phyloP scores from a whole-genome alignment of 768 basidiomycete species.

The Baorangia bicolor region DNA sequence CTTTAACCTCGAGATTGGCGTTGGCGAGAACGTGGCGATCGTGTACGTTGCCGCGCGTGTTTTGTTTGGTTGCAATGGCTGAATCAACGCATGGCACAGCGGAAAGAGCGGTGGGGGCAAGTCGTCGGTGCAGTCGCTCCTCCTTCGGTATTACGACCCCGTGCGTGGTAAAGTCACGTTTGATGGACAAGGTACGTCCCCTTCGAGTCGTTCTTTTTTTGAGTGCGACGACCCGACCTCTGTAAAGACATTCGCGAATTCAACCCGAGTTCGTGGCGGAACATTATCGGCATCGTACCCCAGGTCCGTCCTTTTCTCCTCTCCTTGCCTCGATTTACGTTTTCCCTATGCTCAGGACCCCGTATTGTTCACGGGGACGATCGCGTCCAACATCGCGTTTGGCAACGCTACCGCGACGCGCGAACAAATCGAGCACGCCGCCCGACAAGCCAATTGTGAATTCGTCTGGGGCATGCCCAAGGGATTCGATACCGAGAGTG shows the following conservation, averaged over 20 bases:
- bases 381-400: slow-evolving; percentile 93
- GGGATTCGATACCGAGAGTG: slow-evolving; percentile 91
- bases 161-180: slow-evolving; percentile 79
- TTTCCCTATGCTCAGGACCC: slow-evolving; percentile 69
- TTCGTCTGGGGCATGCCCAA: slow-evolving; percentile 94
- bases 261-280: slow-evolving; percentile 82
- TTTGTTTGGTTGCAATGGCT: neutral
- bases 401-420: slow-evolving; percentile 74
- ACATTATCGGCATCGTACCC: slow-evolving; percentile 89
- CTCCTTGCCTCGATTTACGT: neutral
- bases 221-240: neutral
- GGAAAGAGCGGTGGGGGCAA: slow-evolving; percentile 95
- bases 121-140: slow-evolving; percentile 84
- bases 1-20: slow-evolving; percentile 74
- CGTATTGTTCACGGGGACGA: slow-evolving; percentile 87
- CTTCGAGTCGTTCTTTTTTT: no score
- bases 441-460: slow-evolving; percentile 90
- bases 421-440: slow-evolving; percentile 84
- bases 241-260: slow-evolving; percentile 77
- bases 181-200: slow-evolving; percentile 71
- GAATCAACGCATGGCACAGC: slow-evolving; percentile 36
- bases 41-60: slow-evolving; percentile 58
- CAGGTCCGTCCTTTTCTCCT: slow-evolving; percentile 43
- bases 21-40: slow-evolving; percentile 87
- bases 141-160: slow-evolving; percentile 89